Evolutionary conservation across 2,329 filamentous ascomycete species (phyloP).

Genomic region (Colletotrichum tanaceti): DNA sequence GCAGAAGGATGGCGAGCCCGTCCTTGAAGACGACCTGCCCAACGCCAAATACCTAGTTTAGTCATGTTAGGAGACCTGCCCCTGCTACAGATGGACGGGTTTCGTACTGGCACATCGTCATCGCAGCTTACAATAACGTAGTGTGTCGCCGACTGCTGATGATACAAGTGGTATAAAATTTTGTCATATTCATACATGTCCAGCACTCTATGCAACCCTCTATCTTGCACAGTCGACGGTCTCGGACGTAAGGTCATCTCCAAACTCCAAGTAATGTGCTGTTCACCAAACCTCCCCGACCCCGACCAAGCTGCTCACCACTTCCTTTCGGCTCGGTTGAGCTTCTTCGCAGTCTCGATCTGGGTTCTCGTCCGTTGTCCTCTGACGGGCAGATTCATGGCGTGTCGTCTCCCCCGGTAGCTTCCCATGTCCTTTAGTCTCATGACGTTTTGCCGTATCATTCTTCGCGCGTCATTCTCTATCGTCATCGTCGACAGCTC

Average conservation of each 20-base stretch:
- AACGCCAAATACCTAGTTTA: background rate
- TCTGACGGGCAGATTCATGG: conserved; percentile 89
- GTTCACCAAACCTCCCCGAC: background rate
- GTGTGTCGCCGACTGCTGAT: background rate
- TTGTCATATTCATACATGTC: conserved; percentile 38
- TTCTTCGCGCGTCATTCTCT: conserved; percentile 84
- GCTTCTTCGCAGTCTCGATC: conserved; percentile 68
- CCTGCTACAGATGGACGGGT: too few species aligned
- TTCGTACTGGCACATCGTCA: background rate
- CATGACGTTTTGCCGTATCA: conserved; percentile 86
- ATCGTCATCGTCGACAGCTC: conserved; percentile 93
- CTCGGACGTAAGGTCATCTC: conserved; percentile 2
- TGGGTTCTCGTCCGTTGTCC: conserved; percentile 89
- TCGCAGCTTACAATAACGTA: background rate
- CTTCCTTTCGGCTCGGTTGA: conserved; percentile 68
- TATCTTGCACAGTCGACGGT: conserved; percentile 45
- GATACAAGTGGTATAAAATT: conserved; percentile 37
- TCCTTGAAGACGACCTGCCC: conserved; percentile 65
- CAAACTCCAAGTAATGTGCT: conserved; percentile 11
- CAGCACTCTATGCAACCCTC: conserved; percentile 10
- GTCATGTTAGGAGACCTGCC: background rate
- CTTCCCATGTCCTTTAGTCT: conserved; percentile 90
- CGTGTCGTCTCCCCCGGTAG: conserved; percentile 89
- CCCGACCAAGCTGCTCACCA: conserved; percentile 46
- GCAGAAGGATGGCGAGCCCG: conserved; percentile 66